These are phyloP conservation scores for Clathrus columnatus DNA, from an alignment of 768 basidiomycete genomes.

Conservation along the genomic window DNA sequence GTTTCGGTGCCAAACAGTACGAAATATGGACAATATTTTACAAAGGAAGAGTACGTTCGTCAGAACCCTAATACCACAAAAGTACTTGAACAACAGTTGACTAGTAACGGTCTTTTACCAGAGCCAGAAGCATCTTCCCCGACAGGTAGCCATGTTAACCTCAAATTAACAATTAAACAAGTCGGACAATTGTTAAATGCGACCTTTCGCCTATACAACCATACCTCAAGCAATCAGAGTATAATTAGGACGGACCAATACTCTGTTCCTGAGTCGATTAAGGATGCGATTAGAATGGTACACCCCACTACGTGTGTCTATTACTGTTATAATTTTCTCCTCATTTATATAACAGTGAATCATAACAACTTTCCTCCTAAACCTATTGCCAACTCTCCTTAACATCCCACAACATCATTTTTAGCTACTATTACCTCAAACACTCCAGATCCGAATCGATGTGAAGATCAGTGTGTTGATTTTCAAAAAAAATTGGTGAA, in stretches of 20 bases:
- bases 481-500: too few relatives aligned
- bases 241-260: conserved; percentile 28
- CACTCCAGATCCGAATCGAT: too few relatives aligned
- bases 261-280: conserved; percentile 27
- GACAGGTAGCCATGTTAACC: conserved; percentile 23
- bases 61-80: conserved; percentile 2
- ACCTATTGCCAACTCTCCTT: too few relatives aligned
- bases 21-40: conserved; percentile 27
- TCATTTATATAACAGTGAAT: too few relatives aligned
- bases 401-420: too few relatives aligned
- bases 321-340: too few relatives aligned
- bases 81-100: conserved; percentile 7
- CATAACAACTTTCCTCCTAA: too few relatives aligned
- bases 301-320: too few relatives aligned
- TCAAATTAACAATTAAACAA: conserved; percentile 24
- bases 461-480: too few relatives aligned
- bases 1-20: conserved; percentile 29
- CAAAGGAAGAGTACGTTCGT: conserved; percentile 17
- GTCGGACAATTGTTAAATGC: conserved; percentile 28
- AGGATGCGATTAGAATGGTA: conserved; percentile 23
- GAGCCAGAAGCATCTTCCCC: background rate
- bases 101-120: background rate
- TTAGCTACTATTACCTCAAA: too few relatives aligned
- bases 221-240: conserved; percentile 20
- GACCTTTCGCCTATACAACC: conserved; percentile 27